Conservation (phyloP, 2,329 filamentous ascomycete genomes). For the Xylariaceae sp. region DNA sequence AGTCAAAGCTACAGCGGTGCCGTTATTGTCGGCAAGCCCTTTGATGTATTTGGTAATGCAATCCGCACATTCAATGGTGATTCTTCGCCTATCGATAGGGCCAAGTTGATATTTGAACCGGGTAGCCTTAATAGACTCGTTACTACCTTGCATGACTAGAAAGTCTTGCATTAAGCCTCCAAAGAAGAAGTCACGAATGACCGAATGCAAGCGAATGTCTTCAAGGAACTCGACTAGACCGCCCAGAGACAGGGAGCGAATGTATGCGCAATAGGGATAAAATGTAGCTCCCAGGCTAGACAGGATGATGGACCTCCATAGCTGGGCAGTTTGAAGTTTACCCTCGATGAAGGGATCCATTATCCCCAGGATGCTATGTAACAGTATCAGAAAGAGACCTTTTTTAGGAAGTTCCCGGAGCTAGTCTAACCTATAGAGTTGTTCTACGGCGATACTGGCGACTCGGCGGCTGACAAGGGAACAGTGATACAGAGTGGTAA, state of each 20-base stretch:
- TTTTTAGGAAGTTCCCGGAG: not conserved
- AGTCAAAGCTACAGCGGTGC: slow-evolving; percentile 60
- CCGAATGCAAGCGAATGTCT: slow-evolving; percentile 49
- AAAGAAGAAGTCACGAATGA: slow-evolving; percentile 48
- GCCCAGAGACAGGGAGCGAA: slow-evolving; percentile 67
- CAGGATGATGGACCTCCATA: slow-evolving; percentile 73
- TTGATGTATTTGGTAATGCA: slow-evolving; percentile 61
- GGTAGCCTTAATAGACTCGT: slow-evolving; percentile 32
- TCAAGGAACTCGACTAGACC: slow-evolving; percentile 66
- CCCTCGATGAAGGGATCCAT: slow-evolving; percentile 51
- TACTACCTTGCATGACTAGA: slow-evolving; percentile 35
- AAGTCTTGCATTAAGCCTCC: slow-evolving; percentile 47
- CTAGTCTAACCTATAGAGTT: slow-evolving; percentile 66
- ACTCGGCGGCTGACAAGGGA: slow-evolving; percentile 62
- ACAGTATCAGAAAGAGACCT: slow-evolving; percentile 28
- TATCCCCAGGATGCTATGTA: slow-evolving; percentile 53
- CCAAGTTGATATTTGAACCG: slow-evolving; percentile 20
- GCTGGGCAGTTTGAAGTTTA: slow-evolving; percentile 61
- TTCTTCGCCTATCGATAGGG: slow-evolving; percentile 45
- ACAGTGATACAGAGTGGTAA: slow-evolving; percentile 65
- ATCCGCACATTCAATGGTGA: slow-evolving; percentile 59
- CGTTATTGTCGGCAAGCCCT: slow-evolving; percentile 45
- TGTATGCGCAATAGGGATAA: slow-evolving; percentile 73
- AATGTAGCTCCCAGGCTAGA: slow-evolving; percentile 68
- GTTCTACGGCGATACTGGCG: slow-evolving; percentile 64